Evolutionary conservation across 805 yeast species (phyloP).

Genomic region (Metschnikowia arizonensis): DNA sequence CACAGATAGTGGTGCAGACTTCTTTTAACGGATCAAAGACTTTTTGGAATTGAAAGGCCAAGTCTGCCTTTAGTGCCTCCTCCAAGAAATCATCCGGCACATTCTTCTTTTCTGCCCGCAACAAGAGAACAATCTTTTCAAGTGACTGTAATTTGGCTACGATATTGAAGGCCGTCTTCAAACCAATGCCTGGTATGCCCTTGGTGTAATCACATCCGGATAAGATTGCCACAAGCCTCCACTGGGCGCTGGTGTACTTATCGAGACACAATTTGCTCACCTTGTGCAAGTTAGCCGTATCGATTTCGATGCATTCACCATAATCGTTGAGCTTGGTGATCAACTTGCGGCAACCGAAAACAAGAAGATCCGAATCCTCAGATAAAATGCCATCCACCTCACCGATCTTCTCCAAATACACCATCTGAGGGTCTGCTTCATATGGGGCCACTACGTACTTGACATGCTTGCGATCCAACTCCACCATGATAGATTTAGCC

Average conservation of each 20-base stretch:
- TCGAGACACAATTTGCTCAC: conserved; percentile 50
- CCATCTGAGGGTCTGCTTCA: conserved; percentile 98
- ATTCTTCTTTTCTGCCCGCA: conserved; percentile 58
- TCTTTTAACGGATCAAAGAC: conserved; percentile 67
- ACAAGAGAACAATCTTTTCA: conserved; percentile 52
- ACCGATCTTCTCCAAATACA: conserved; percentile 72
- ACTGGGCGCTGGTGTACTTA: conserved; percentile 49
- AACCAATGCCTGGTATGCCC: conserved; percentile 80
- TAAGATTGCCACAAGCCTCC: conserved; percentile 74
- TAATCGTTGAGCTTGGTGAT: conserved; percentile 81
- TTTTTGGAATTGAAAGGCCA: conserved; percentile 80
- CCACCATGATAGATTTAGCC: conserved; percentile 82
- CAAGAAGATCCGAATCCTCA: conserved; percentile 89
- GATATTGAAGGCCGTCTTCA: conserved; percentile 65
- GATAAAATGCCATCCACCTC: conserved; percentile 80
- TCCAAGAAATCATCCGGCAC: conserved; percentile 56
- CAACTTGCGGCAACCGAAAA: conserved; percentile 76
- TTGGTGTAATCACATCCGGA: conserved; percentile 97
- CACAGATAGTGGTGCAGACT: conserved; percentile 54
- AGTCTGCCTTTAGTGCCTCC: conserved; percentile 62
- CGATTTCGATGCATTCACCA: conserved; percentile 67
- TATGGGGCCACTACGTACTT: conserved; percentile 91
- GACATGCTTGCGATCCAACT: conserved; percentile 53
- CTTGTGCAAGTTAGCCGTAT: conserved; percentile 48
- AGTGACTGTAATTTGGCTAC: conserved; percentile 49